Base-by-base conservation (phyloP, 306 rosid species). In the Amphicarpaea edgeworthii region DNA sequence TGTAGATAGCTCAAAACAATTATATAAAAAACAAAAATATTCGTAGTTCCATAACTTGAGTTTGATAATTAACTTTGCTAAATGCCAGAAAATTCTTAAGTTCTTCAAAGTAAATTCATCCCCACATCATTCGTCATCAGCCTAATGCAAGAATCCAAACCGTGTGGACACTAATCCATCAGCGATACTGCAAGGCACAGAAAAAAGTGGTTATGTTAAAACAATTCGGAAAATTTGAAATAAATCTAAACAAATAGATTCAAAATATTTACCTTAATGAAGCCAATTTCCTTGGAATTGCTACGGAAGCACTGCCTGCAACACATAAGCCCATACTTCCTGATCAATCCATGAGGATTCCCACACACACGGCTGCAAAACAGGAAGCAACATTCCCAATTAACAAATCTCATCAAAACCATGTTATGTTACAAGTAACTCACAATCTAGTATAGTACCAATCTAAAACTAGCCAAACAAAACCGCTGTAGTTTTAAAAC, bases 251-350 rank as follows among this genome's bases (percentile, higher is more conserved):
- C 16, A 6, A 3, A 10, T 4, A 34, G 2, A 42, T 59, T 1
- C 1, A 67, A 54, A 54, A 30, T 3, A 11, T 53, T 61, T 62
- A 86, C 97, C 98, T 95, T 95, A 7, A 95, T 90, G 87, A 95
- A 95, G 54, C 98, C 96, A 55, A 95, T 95, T 81, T 95, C 97
- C 88, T 95, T 95, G 85, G 98, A 96, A 15, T 95, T 92, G 88
- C 97, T 92, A 19, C 95, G 92, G 90, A 95, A 95, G 87, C 98
- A 95, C 78, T 92, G 97, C 86, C 97, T 92, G 89, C 98, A 95
- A 17, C 98, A 95, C 93, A 87, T 95, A 12, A 95, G 92, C 1
- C 97, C 97, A 3, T 90, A 92, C 89, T 95, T 95, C 86, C 98
- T 76, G 76, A 95, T 92, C 86, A 95, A 76, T 9, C 96, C 97